phyloP scores from a whole-genome alignment of 208 protist species.

The Vickermania spadyakhi region DNA sequence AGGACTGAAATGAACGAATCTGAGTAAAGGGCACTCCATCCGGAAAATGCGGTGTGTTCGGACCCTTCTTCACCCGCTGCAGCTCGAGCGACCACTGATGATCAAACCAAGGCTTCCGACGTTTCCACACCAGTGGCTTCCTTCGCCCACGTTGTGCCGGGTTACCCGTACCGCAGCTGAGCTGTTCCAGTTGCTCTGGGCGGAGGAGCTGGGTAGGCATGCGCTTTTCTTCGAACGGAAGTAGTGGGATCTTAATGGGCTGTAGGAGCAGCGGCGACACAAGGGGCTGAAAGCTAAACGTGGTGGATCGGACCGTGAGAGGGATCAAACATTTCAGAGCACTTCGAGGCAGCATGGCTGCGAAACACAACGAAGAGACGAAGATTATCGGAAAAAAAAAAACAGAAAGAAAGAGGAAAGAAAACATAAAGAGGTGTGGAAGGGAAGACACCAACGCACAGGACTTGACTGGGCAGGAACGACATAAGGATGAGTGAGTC shows the following conservation, averaged over 20 bases:
- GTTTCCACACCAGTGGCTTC: slow-evolving; percentile 82
- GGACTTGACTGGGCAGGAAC: no score
- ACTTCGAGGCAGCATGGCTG: slow-evolving; percentile 16
- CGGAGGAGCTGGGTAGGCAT: slow-evolving; percentile 74
- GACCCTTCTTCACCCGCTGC: slow-evolving; percentile 69
- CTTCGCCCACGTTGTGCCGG: slow-evolving; percentile 71
- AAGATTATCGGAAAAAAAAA: slow-evolving; percentile 5
- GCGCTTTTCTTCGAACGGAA: slow-evolving; percentile 31
- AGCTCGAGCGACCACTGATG: slow-evolving; percentile 82
- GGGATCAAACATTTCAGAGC: slow-evolving; percentile 28
- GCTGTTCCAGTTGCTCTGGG: slow-evolving; percentile 25
- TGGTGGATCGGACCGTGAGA: slow-evolving; percentile 46
- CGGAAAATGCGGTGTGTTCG: slow-evolving; percentile 74
- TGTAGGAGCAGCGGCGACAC: slow-evolving; percentile 7
- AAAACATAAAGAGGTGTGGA: slow-evolving; percentile 1
- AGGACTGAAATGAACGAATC: slow-evolving; percentile 81
- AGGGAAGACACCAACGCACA: background rate
- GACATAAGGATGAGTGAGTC: no score
- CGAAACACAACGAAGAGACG: slow-evolving; percentile 2
- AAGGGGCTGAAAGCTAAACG: slow-evolving; percentile 12
- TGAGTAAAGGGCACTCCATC: slow-evolving; percentile 82
- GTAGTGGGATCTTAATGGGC: slow-evolving; percentile 9
- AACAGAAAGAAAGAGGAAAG: slow-evolving; percentile 1
- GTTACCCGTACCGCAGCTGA: slow-evolving; percentile 70
- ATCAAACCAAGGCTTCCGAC: slow-evolving; percentile 87